These are phyloP conservation scores for Candida dubliniensis DNA, from an alignment of 1,139 yeast species.

Conservation along the genomic window DNA sequence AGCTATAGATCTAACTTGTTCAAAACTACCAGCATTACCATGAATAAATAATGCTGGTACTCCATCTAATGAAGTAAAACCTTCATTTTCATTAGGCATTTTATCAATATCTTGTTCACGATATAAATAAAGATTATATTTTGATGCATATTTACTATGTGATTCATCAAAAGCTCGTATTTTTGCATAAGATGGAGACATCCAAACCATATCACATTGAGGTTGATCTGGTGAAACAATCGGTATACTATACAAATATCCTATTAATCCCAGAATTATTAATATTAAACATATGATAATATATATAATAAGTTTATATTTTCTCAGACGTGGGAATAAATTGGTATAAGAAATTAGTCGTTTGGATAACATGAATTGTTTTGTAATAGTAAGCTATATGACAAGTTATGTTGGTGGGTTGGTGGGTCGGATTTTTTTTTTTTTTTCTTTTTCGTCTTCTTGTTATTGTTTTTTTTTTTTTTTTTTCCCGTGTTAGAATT, in stretches of 20 bases:
- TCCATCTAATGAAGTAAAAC: slow-evolving; percentile 45
- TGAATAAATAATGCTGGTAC: slow-evolving; percentile 91
- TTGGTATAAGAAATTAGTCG: slow-evolving; percentile 3
- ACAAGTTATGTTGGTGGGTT: background rate
- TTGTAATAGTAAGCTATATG: background rate
- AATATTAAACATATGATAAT: background rate
- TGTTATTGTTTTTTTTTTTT: too few relatives aligned
- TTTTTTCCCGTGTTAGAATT: too few relatives aligned
- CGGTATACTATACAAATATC: slow-evolving; percentile 6
- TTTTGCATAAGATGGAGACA: slow-evolving; percentile 78
- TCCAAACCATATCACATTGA: slow-evolving; percentile 59
- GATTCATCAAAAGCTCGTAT: slow-evolving; percentile 68
- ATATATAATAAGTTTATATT: slow-evolving; percentile 2
- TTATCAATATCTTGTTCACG: slow-evolving; percentile 74
- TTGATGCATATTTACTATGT: slow-evolving; percentile 72
- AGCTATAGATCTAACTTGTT: slow-evolving; percentile 91
- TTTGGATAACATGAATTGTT: background rate
- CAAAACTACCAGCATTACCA: slow-evolving; percentile 94
- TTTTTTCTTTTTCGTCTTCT: background rate
- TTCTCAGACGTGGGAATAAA: slow-evolving; percentile 2
- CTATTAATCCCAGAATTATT: slow-evolving; percentile 4
- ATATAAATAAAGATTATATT: slow-evolving; percentile 79
- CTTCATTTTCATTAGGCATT: slow-evolving; percentile 29
- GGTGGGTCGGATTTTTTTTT: background rate
- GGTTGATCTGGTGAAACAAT: slow-evolving; percentile 34